Conservation (phyloP, 495 filamentous ascomycete species). For the Aspergillus incahuasiensis region DNA sequence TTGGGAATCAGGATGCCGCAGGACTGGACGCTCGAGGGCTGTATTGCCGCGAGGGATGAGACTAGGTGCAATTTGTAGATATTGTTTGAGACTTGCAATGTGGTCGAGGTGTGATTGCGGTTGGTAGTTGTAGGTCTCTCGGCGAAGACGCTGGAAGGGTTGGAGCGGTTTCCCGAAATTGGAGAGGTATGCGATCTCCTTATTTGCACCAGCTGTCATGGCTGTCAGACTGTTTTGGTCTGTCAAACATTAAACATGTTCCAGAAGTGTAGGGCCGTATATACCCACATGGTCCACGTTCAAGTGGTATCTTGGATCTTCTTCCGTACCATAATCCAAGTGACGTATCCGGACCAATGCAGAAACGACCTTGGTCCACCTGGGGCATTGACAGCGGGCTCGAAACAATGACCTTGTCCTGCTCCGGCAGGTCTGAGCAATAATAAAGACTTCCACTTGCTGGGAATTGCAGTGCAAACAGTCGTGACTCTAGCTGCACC, state of each 20-base stretch:
- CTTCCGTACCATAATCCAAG: too few species aligned
- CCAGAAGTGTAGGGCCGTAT: too few species aligned
- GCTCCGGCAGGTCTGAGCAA: constrained; percentile 4
- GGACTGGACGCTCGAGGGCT: too few species aligned
- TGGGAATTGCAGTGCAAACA: constrained; percentile 14
- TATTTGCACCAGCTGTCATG: constrained; percentile 13
- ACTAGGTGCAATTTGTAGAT: constrained; percentile 16
- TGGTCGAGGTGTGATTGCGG: constrained; percentile 14
- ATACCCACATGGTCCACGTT: too few species aligned
- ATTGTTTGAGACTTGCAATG: constrained; percentile 10
- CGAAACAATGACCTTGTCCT: neutral
- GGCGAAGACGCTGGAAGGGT: constrained; percentile 16
- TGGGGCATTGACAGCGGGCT: neutral
- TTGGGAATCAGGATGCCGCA: too few species aligned
- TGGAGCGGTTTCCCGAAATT: constrained; percentile 16
- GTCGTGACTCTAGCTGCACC: constrained; percentile 14
- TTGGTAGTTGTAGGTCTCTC: constrained; percentile 19
- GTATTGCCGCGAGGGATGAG: constrained; percentile 1
- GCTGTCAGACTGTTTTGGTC: constrained; percentile 10
- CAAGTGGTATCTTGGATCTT: too few species aligned
- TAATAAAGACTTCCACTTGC: constrained; percentile 21
- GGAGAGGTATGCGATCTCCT: constrained; percentile 17
- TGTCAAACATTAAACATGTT: neutral
- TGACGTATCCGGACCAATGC: too few species aligned
- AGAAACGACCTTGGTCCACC: too few species aligned